Conservation (phyloP, 306 rosid species). For the Acmispon strigosus region DNA sequence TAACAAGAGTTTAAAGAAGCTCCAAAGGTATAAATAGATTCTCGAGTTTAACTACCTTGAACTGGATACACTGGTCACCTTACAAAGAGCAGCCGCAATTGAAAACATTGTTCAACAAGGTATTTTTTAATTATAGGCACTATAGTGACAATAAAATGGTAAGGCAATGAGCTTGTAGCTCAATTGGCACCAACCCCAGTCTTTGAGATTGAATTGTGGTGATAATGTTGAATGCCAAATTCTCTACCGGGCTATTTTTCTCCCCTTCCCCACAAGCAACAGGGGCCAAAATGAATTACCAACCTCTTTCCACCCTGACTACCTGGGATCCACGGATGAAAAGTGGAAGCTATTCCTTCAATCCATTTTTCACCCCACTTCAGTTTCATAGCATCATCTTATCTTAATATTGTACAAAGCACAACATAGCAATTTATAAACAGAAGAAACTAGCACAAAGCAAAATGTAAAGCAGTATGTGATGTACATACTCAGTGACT, state of each 20-base stretch:
- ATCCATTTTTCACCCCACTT: not conserved
- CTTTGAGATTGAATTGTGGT: not conserved
- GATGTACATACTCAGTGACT: slow-evolving; percentile 51
- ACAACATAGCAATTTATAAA: not conserved
- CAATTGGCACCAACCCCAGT: not conserved
- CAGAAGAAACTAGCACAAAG: not conserved
- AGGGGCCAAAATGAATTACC: not conserved
- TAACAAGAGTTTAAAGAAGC: too few species aligned
- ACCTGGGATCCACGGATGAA: not conserved
- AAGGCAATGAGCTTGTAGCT: not conserved
- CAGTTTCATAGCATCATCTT: not conserved
- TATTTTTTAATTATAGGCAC: too few species aligned
- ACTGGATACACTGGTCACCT: not conserved
- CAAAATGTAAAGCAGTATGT: not conserved
- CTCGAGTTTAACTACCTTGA: too few species aligned
- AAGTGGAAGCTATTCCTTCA: not conserved
- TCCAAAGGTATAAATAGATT: too few species aligned
- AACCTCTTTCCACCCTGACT: not conserved
- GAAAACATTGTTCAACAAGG: not conserved
- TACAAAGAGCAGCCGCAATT: not conserved
- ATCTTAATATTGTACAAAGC: not conserved
- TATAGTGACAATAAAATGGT: too few species aligned
- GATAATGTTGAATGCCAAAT: not conserved
- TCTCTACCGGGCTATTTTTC: not conserved
- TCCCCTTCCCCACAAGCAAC: not conserved